Base-by-base conservation (phyloP, 2,329 filamentous ascomycete species). In the Penicillium italicum region DNA sequence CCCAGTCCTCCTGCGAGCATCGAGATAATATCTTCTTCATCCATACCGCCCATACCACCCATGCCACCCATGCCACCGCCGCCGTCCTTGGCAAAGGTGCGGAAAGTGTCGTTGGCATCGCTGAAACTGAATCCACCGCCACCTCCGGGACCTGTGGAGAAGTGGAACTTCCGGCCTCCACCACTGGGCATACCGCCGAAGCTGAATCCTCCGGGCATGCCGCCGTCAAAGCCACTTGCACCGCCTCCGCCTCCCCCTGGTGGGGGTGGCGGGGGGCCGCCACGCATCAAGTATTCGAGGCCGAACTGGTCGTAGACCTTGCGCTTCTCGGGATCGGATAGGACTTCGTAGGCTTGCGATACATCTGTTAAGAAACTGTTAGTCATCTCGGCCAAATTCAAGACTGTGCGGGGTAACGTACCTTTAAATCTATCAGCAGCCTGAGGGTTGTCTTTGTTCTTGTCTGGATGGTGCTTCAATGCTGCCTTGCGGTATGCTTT, bases 341-440 rank as follows among this genome's bases (percentile, higher is more conserved):
- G 86, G 66, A 99, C 96, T 77, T 99, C 94, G 79, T 97, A 99
- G 55, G 94, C 94, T 78, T 97, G 92, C 1, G 91, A 96, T 62
- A 91, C 89, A 74, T 97, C 94, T 84, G 60, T 40, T 53, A 8
- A 20, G 11, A 22, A 14, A 36, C 38, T 49, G 44, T 52, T 30
- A 45, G 54, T 38, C 10, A n/a, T 22, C 26, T 43, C 11, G 30
- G 7, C 30, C 2, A 20, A 33, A n/a, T 20, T 20, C 7, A 34
- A 41, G 18, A 41, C 2, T 30, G 43, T 33, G 52, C 51, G 41
- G 47, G 50, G 26, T 50, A 56, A 66, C 74, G 60, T 74, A 82
- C 82, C 82, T 78, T 99, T 99, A 82, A 99, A 99, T 76, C 93
- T 97, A 73, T 97, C 94, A 58, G 85, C 81, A 9, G 93, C 90